These are phyloP conservation scores for Vitis hybrid DNA, from an alignment of 177 flowering plant genomes.

Conservation along the genomic window DNA sequence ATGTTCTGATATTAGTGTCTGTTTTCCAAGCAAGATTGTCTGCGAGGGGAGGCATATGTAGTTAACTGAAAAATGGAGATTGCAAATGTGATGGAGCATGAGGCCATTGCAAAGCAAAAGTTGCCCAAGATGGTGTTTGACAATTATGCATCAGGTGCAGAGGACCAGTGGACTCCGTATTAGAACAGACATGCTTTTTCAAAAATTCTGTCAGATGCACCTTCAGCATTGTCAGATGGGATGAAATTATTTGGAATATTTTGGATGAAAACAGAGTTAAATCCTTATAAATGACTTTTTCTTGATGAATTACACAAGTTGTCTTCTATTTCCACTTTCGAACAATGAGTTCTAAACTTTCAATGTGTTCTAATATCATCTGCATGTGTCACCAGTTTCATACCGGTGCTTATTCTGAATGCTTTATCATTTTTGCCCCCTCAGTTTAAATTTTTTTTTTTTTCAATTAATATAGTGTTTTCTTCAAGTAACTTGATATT, in stretches of 20 bases:
- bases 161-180: conserved; percentile 78
- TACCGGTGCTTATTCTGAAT: not conserved
- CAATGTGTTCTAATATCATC: not conserved
- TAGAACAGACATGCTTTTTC: conserved; percentile 75
- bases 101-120: conserved; percentile 72
- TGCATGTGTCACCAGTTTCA: not conserved
- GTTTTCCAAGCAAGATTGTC: conserved; percentile 10
- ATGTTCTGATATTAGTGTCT: not conserved
- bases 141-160: conserved; percentile 92
- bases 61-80: conserved; percentile 50
- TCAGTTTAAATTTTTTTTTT: too few species aligned
- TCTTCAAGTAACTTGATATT: too few species aligned
- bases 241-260: too few species aligned
- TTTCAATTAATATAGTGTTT: too few species aligned
- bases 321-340: not conserved
- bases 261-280: not conserved
- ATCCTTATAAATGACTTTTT: not conserved
- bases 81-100: conserved; percentile 70
- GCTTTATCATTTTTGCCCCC: not conserved
- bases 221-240: too few species aligned
- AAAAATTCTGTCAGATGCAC: conserved; percentile 57
- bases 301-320: not conserved
- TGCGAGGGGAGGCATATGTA: not conserved
- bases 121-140: conserved; percentile 83
- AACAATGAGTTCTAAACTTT: not conserved